Evolutionary conservation across 164 flowering plant species (phyloP).

Genomic region (Dillenia turbinata): DNA sequence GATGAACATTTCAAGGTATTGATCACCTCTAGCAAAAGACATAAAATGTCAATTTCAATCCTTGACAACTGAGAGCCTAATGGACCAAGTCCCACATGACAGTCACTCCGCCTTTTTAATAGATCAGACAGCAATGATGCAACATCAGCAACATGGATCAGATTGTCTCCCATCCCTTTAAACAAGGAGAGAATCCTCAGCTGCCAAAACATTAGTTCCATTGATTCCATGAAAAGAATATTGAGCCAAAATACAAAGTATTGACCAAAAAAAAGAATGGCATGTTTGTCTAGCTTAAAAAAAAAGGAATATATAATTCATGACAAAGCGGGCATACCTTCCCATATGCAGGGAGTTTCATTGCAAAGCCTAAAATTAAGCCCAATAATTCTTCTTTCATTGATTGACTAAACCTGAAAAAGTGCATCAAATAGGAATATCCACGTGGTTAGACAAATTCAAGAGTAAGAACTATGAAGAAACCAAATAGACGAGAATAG

Average conservation of each 20-base stretch:
- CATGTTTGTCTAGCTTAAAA: neutral
- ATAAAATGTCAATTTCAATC: slow-evolving; percentile 53
- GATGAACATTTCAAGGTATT: neutral
- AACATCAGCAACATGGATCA: slow-evolving; percentile 42
- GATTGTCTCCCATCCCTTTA: slow-evolving; percentile 49
- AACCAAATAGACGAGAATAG: too few species aligned
- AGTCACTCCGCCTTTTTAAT: slow-evolving; percentile 40
- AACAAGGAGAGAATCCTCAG: slow-evolving; percentile 57
- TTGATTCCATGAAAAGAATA: neutral
- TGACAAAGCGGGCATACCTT: slow-evolving; percentile 44
- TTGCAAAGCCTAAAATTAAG: slow-evolving; percentile 51
- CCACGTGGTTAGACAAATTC: too few species aligned
- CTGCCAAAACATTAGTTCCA: slow-evolving; percentile 38
- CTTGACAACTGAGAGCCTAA: slow-evolving; percentile 36
- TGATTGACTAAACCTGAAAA: slow-evolving; percentile 59
- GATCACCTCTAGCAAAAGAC: slow-evolving; percentile 73
- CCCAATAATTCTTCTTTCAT: slow-evolving; percentile 42
- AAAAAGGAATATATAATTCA: neutral
- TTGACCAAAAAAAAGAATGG: neutral
- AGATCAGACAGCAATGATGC: slow-evolving; percentile 50
- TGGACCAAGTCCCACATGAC: slow-evolving; percentile 25
- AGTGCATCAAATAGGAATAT: too few species aligned
- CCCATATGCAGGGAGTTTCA: slow-evolving; percentile 58
- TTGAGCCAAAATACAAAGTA: neutral
- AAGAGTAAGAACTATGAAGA: too few species aligned